Percentiles rank a stretch among this genome's conserved stretches.
Conservation (phyloP, 306 rosid genomes). For the Senna siamea region DNA sequence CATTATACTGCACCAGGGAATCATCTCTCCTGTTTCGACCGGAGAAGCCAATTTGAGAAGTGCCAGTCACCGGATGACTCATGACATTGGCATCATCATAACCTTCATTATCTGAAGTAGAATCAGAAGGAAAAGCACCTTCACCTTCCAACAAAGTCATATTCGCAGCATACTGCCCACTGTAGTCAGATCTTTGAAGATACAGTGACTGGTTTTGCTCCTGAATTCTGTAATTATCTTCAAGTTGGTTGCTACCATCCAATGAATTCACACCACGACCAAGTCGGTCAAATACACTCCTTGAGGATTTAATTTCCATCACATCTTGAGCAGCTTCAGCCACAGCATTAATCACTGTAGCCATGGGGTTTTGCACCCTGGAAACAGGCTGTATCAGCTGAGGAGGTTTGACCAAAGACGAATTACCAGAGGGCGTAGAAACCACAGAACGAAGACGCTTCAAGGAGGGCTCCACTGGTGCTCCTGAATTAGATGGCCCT, state of each 20-base stretch:
- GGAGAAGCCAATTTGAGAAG: conserved; percentile 61
- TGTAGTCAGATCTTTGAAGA: conserved; percentile 48
- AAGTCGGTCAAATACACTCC: conserved; percentile 92
- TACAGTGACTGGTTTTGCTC: conserved; percentile 45
- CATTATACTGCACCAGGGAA: conserved; percentile 53
- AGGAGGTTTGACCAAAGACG: conserved; percentile 62
- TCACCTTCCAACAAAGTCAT: conserved; percentile 52
- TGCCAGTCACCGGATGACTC: conserved; percentile 47
- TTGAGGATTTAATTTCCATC: conserved; percentile 66
- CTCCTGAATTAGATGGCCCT: conserved; percentile 50
- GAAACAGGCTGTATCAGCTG: conserved; percentile 57
- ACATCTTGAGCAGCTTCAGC: conserved; percentile 94
- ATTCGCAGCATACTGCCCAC: conserved; percentile 51
- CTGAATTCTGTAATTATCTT: conserved; percentile 49
- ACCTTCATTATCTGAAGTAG: conserved; percentile 65
- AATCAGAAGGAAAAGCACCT: conserved; percentile 64
- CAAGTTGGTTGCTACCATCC: conserved; percentile 49
- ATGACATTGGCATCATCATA: conserved; percentile 51
- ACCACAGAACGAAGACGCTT: conserved; percentile 96
- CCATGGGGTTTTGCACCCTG: conserved; percentile 75
- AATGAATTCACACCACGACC: conserved; percentile 59
- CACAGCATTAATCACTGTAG: conserved; percentile 83
- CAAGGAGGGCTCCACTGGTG: conserved; percentile 55
- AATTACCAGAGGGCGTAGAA: conserved; percentile 63
- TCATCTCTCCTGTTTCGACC: conserved; percentile 55